phyloP scores from a whole-genome alignment of 2,329 filamentous ascomycete species.

The Epichloe typhina region DNA sequence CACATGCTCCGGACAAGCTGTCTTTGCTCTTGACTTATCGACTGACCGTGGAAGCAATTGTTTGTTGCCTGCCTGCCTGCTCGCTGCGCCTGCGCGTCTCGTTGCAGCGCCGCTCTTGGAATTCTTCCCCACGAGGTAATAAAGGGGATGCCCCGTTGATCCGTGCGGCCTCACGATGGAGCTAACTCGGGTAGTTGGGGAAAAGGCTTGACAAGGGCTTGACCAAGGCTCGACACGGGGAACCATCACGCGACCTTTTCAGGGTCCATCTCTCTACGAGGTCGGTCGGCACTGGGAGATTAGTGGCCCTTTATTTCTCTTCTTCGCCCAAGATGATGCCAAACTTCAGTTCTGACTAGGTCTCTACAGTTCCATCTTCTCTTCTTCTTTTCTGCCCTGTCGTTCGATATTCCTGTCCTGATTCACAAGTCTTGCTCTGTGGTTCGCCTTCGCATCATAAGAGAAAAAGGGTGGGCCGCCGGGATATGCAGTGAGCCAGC shows the following conservation, averaged over 20 bases:
- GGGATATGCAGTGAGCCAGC: not conserved
- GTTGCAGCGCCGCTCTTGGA: not conserved
- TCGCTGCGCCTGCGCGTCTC: not conserved
- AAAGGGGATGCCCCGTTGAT: not conserved
- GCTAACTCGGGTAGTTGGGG: not conserved
- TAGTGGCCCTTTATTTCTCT: not conserved
- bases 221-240: not conserved
- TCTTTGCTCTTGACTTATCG: not conserved
- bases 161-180: constrained; percentile 7
- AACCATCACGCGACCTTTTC: constrained; percentile 10
- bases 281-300: constrained; percentile 1
- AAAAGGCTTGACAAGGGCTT: not conserved
- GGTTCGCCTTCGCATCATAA: not conserved
- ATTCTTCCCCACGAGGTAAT: not conserved
- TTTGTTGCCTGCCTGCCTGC: not conserved
- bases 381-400: not conserved
- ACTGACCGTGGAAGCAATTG: not conserved
- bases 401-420: not conserved
- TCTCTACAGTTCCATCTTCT: not conserved
- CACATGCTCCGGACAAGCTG: not conserved
- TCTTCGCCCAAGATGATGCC: not conserved
- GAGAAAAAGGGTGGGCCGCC: not conserved
- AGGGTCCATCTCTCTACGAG: constrained; percentile 2
- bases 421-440: not conserved
- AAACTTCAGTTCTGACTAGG: not conserved